These are phyloP conservation scores for Wickerhamiella spandovensis DNA, from an alignment of 805 yeast species.

Conservation along the genomic window DNA sequence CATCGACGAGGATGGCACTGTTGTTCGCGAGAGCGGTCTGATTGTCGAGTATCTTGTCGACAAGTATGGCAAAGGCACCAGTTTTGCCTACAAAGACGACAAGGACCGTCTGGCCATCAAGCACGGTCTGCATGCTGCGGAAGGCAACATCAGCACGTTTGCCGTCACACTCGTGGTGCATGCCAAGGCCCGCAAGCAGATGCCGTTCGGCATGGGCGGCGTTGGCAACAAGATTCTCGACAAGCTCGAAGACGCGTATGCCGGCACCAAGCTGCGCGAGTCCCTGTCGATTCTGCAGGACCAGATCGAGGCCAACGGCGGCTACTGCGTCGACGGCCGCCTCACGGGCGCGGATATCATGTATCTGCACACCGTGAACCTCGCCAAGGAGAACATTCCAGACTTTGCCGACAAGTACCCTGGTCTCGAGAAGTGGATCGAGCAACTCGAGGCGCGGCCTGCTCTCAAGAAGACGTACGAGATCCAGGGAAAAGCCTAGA, in stretches of 20 bases:
- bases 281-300: conserved; percentile 32
- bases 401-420: conserved; percentile 5
- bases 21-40: conserved; percentile 46
- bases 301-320: conserved; percentile 29
- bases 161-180: conserved; percentile 27
- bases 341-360: conserved; percentile 48
- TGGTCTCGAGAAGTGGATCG: conserved; percentile 3
- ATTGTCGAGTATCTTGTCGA: conserved; percentile 39
- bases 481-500: background rate
- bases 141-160: conserved; percentile 45
- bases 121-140: conserved; percentile 41
- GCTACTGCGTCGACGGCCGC: conserved; percentile 46
- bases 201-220: conserved; percentile 2
- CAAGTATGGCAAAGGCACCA: conserved; percentile 33
- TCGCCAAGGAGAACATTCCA: background rate
- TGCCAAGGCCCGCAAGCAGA: conserved; percentile 18
- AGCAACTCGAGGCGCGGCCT: conserved; percentile 4
- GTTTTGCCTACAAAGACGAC: conserved; percentile 27
- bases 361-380: conserved; percentile 2
- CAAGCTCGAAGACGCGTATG: conserved; percentile 35
- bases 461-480: background rate
- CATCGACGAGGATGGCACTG: conserved; percentile 28
- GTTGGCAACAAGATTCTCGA: conserved; percentile 32
- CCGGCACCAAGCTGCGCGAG: conserved; percentile 32
- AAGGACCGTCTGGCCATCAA: conserved; percentile 32